A percentile compares a stretch with the other conserved stretches of the same genome.
Conservation (phyloP, 495 filamentous ascomycete genomes). For the Chaetomidium leptoderma region DNA sequence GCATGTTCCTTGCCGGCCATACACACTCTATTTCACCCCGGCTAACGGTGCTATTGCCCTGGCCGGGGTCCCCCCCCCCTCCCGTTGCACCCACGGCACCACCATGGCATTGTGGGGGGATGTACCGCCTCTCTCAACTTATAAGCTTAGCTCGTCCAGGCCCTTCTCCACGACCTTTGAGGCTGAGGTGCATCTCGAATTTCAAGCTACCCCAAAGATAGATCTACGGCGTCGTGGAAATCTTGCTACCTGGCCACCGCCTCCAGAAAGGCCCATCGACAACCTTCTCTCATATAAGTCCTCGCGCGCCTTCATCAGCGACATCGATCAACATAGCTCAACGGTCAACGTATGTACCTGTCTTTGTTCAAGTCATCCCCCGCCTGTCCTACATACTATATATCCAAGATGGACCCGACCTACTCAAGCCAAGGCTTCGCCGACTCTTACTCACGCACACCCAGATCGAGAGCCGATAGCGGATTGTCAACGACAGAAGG, state of each 20-base stretch:
- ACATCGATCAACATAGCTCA: constrained; percentile 9
- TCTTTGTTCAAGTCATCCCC: constrained; percentile 17
- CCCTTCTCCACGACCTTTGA: constrained; percentile 29
- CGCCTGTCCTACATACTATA: constrained; percentile 3
- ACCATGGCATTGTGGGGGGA: constrained; percentile 25
- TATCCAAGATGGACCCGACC: constrained; percentile 32
- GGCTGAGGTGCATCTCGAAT: constrained; percentile 30
- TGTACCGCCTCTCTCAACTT: constrained; percentile 31
- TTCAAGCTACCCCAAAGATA: constrained; percentile 34
- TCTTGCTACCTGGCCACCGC: constrained; percentile 29
- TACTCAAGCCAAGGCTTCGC: constrained; percentile 31
- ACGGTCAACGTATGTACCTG: constrained; percentile 30
- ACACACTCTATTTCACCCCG: constrained; percentile 20
- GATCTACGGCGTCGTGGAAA: constrained; percentile 21
- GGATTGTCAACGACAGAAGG: constrained; percentile 36
- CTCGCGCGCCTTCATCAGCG: constrained; percentile 8
- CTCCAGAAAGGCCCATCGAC: constrained; percentile 12
- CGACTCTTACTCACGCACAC: constrained; percentile 44
- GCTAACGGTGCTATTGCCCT: constrained; percentile 16
- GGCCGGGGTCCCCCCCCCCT: constrained; percentile 6
- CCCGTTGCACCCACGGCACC: constrained; percentile 20
- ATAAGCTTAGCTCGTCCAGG: constrained; percentile 31
- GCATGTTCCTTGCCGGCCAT: constrained; percentile 24
- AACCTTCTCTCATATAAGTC: constrained; percentile 28
- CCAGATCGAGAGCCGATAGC: constrained; percentile 41